Percentiles rank a stretch among this genome's conserved stretches.
Conservation (phyloP, 345 rosid species). For the Salix arbutifolia region DNA sequence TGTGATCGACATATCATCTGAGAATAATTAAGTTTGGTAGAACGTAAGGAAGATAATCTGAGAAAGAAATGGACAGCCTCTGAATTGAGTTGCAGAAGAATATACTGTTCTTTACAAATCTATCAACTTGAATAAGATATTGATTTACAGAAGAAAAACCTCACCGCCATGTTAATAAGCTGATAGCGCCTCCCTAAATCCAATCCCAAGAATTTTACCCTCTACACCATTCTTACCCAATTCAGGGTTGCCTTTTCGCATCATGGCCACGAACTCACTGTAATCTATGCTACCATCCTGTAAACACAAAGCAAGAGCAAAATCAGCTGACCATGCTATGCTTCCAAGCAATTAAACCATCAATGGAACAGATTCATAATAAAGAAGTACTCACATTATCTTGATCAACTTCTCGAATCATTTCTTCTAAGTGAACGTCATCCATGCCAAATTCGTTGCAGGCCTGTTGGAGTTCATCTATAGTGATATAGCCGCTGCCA, state of each 20-base stretch:
- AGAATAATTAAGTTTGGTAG: background rate
- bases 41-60: background rate
- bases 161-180: slow-evolving; percentile 28
- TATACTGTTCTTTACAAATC: background rate
- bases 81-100: background rate
- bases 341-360: background rate
- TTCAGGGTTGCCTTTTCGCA: slow-evolving; percentile 47
- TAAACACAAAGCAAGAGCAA: background rate
- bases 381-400: slow-evolving; percentile 55
- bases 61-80: background rate
- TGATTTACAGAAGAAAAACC: background rate
- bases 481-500: slow-evolving; percentile 64
- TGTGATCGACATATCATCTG: too few species aligned
- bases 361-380: background rate
- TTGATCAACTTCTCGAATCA: slow-evolving; percentile 59
- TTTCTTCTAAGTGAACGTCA: slow-evolving; percentile 48
- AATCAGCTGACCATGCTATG: background rate
- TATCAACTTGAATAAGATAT: background rate
- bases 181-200: slow-evolving; percentile 37
- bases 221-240: slow-evolving; percentile 21
- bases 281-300: slow-evolving; percentile 74
- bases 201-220: slow-evolving; percentile 27
- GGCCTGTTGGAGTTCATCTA: slow-evolving; percentile 64
- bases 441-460: slow-evolving; percentile 59
- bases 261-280: slow-evolving; percentile 68